Conservation (phyloP, 140 eudicot genomes). For the Cichorium intybus region DNA sequence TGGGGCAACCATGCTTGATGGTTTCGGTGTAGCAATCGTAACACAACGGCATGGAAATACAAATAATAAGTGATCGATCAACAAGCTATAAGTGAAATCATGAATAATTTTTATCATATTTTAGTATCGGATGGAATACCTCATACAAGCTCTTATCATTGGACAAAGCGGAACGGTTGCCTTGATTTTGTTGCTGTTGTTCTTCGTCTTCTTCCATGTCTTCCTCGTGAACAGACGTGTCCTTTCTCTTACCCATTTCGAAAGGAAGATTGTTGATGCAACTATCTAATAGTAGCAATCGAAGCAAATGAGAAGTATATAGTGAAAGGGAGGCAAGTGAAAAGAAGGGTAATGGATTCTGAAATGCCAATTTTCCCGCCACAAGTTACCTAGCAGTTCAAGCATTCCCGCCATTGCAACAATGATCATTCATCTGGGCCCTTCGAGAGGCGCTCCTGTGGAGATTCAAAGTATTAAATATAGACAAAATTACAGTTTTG, state of each 20-base stretch:
- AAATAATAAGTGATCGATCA: not conserved
- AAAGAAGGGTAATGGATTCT: not conserved
- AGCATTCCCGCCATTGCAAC: constrained; percentile 24
- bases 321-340: not conserved
- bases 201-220: constrained; percentile 16
- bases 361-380: constrained; percentile 14
- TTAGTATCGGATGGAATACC: constrained; percentile 13
- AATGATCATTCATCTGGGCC: not conserved
- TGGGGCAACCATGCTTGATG: not conserved
- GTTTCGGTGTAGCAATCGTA: not conserved
- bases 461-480: too few species aligned
- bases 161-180: not conserved
- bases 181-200: constrained; percentile 10
- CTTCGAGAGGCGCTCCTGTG: not conserved
- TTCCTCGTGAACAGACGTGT: constrained; percentile 3
- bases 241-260: constrained; percentile 8
- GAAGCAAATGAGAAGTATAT: not conserved
- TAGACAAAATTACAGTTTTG: too few species aligned
- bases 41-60: not conserved
- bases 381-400: not conserved
- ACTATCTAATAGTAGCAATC: not conserved
- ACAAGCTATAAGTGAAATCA: not conserved
- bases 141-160: constrained; percentile 20
- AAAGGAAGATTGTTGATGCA: not conserved
- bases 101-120: not conserved